Conservation (phyloP, 768 basidiomycete species). For the Solioccasus polychromus region DNA sequence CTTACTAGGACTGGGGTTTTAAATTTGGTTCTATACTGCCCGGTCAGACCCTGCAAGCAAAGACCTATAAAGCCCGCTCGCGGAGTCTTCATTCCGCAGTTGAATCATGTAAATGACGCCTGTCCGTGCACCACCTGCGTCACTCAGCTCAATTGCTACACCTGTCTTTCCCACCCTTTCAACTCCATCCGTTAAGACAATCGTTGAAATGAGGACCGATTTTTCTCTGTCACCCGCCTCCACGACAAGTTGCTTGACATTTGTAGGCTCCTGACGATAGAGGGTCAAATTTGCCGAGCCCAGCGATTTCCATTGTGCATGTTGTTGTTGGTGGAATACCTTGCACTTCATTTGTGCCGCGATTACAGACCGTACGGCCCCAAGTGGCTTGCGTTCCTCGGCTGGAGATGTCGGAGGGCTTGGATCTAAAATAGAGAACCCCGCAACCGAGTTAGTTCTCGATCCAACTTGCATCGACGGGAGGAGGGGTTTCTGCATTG, state of each 20-base stretch:
- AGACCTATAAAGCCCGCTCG: slow-evolving; percentile 80
- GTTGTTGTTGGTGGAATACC: slow-evolving; percentile 91
- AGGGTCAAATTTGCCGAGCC: slow-evolving; percentile 86
- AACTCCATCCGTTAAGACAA: slow-evolving; percentile 93
- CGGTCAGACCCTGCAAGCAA: slow-evolving; percentile 87
- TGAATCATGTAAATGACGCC: slow-evolving; percentile 98
- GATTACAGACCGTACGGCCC: slow-evolving; percentile 73
- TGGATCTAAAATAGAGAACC: slow-evolving; percentile 58
- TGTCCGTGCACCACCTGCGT: slow-evolving; percentile 78
- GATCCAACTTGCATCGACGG: slow-evolving; percentile 61
- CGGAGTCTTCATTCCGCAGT: slow-evolving; percentile 82
- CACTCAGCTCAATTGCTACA: slow-evolving; percentile 92
- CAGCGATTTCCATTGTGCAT: slow-evolving; percentile 97
- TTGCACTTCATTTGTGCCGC: slow-evolving; percentile 97
- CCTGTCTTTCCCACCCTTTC: slow-evolving; percentile 99
- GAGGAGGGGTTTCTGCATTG: slow-evolving; percentile 49
- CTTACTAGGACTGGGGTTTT: background rate
- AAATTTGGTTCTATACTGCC: slow-evolving; percentile 28
- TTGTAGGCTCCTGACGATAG: slow-evolving; percentile 80
- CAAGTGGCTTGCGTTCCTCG: slow-evolving; percentile 49
- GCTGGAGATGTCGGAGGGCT: slow-evolving; percentile 86
- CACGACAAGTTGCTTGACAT: slow-evolving; percentile 95
- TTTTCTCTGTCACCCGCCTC: slow-evolving; percentile 78
- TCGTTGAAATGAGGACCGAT: slow-evolving; percentile 86
- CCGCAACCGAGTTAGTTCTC: slow-evolving; percentile 49